Evolutionary conservation across 1,139 yeast species (phyloP).

Genomic region (Diutina sp.): DNA sequence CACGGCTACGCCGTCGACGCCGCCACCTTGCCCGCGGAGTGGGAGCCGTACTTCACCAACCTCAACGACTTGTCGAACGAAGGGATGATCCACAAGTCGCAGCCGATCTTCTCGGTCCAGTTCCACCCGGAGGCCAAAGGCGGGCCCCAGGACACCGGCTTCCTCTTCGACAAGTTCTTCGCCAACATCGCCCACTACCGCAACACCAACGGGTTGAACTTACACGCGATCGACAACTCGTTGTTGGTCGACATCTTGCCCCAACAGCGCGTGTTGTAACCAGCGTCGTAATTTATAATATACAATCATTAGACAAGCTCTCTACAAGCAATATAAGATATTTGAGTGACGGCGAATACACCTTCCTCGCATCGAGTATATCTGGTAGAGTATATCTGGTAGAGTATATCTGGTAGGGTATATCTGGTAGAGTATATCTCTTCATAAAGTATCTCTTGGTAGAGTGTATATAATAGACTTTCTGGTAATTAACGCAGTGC

Average conservation of each 20-base stretch:
- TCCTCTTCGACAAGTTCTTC: constrained; percentile 83
- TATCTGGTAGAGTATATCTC: too few relatives aligned
- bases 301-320: not conserved
- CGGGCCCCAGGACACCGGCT: constrained; percentile 89
- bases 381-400: too few relatives aligned
- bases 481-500: too few relatives aligned
- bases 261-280: constrained; percentile 49
- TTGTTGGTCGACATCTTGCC: constrained; percentile 73
- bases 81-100: constrained; percentile 81
- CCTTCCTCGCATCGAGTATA: too few relatives aligned
- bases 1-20: constrained; percentile 97
- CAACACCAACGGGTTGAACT: constrained; percentile 24
- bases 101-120: constrained; percentile 91
- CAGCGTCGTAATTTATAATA: too few relatives aligned
- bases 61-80: constrained; percentile 93
- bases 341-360: too few relatives aligned
- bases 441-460: too few relatives aligned
- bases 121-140: constrained; percentile 99
- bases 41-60: constrained; percentile 80
- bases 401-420: too few relatives aligned
- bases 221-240: constrained; percentile 34
- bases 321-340: too few relatives aligned
- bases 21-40: constrained; percentile 58
- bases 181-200: constrained; percentile 46
- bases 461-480: too few relatives aligned